Evolutionary conservation across 2,329 filamentous ascomycete species (phyloP).

Genomic region (Talaromyces sp.): DNA sequence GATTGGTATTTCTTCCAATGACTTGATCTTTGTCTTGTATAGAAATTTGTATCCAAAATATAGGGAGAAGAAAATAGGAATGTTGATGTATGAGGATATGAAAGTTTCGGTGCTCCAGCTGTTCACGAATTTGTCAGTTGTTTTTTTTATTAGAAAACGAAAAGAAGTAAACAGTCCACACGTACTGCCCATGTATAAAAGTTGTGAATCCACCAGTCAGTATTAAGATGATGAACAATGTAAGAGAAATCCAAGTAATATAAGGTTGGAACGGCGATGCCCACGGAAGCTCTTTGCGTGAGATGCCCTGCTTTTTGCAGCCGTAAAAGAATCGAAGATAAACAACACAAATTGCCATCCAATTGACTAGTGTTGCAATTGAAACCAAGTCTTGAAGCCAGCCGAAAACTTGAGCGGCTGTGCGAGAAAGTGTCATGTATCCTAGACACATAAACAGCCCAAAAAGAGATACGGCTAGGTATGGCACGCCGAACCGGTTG

Average conservation of each 20-base stretch:
- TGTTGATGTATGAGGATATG: slow-evolving; percentile 51
- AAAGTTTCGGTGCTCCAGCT: slow-evolving; percentile 9
- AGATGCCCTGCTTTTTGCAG: slow-evolving; percentile 28
- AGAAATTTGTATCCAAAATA: slow-evolving; percentile 49
- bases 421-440: slow-evolving; percentile 59
- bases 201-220: slow-evolving; percentile 71
- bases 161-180: slow-evolving; percentile 56
- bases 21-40: slow-evolving; percentile 45
- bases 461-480: slow-evolving; percentile 52
- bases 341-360: slow-evolving; percentile 41
- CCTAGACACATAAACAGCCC: slow-evolving; percentile 58
- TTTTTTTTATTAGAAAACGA: slow-evolving; percentile 42
- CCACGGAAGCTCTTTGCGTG: slow-evolving; percentile 37
- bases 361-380: slow-evolving; percentile 65
- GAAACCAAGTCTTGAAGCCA: slow-evolving; percentile 69
- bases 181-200: slow-evolving; percentile 45
- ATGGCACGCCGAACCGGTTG: slow-evolving; percentile 59
- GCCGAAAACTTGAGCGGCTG: slow-evolving; percentile 60
- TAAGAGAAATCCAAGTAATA: slow-evolving; percentile 56
- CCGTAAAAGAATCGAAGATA: slow-evolving; percentile 43
- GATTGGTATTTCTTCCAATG: slow-evolving; percentile 50
- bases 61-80: slow-evolving; percentile 55
- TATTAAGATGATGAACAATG: slow-evolving; percentile 52
- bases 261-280: slow-evolving; percentile 53
- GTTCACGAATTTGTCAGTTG: slow-evolving; percentile 48